Conservation (phyloP, 2,329 filamentous ascomycete genomes). For the Xylaria polymorpha region DNA sequence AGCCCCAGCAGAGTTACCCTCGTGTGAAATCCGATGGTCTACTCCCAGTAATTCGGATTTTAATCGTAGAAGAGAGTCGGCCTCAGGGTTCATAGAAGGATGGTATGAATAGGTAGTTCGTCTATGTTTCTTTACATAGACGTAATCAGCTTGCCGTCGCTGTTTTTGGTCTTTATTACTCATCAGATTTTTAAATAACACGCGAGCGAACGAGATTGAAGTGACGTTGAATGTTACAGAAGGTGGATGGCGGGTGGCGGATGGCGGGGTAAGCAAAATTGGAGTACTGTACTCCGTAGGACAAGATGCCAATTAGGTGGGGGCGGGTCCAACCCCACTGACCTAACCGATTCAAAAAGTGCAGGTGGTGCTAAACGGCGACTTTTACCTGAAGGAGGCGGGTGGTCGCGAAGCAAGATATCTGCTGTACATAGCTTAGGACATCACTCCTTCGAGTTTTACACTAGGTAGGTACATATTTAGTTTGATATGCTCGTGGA, state of each 20-base stretch:
- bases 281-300: too few species aligned
- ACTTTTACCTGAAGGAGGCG: too few species aligned
- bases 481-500: not conserved
- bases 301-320: constrained; percentile 3
- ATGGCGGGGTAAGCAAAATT: constrained; percentile 14
- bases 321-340: not conserved
- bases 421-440: too few species aligned
- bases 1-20: constrained; percentile 4
- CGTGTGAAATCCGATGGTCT: not conserved
- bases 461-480: too few species aligned
- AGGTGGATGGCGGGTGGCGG: constrained; percentile 6
- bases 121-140: not conserved
- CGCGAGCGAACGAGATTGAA: not conserved
- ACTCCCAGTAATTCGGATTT: not conserved
- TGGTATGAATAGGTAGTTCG: not conserved
- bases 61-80: not conserved
- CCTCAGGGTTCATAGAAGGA: not conserved
- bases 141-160: not conserved
- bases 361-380: too few species aligned
- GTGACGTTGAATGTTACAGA: not conserved
- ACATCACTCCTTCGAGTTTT: not conserved
- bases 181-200: not conserved
- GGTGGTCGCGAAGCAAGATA: too few species aligned
- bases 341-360: too few species aligned
- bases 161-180: not conserved